A percentile compares a stretch with the other conserved stretches of the same genome.
phyloP scores from a whole-genome alignment of 805 yeast genomes.

The Yarrowia deformans region DNA sequence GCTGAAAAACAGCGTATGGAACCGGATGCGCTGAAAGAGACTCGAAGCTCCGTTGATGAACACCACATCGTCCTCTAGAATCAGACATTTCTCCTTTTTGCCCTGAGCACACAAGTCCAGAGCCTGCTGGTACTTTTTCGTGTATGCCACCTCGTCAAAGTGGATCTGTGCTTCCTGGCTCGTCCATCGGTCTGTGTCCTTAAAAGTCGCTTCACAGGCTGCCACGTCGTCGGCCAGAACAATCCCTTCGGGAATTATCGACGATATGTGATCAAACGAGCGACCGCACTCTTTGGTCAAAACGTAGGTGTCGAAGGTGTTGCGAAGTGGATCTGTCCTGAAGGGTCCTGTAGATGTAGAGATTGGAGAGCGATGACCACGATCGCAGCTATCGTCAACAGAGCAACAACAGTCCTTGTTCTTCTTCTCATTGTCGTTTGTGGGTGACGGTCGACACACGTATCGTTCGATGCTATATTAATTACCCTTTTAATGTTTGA shows the following conservation, averaged over 20 bases:
- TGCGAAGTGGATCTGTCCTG: background rate
- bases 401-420: too few relatives aligned
- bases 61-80: slow-evolving; percentile 18
- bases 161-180: background rate
- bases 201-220: background rate
- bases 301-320: slow-evolving; percentile 11
- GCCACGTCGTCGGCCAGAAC: slow-evolving; percentile 1
- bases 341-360: background rate
- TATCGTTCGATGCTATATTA: too few relatives aligned
- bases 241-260: background rate
- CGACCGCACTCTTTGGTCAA: slow-evolving; percentile 16
- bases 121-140: slow-evolving; percentile 20
- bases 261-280: slow-evolving; percentile 1
- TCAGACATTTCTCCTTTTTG: background rate
- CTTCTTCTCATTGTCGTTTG: too few relatives aligned
- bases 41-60: background rate
- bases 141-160: slow-evolving; percentile 18
- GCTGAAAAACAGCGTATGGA: slow-evolving; percentile 10
- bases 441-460: too few relatives aligned
- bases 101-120: slow-evolving; percentile 6
- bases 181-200: background rate
- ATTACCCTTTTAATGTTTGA: too few relatives aligned
- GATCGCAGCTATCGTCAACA: too few relatives aligned
- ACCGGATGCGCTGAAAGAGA: slow-evolving; percentile 1
- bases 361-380: background rate